These are phyloP conservation scores for Thelonectria discophora DNA, from an alignment of 2,329 filamentous ascomycete species.

Conservation along the genomic window DNA sequence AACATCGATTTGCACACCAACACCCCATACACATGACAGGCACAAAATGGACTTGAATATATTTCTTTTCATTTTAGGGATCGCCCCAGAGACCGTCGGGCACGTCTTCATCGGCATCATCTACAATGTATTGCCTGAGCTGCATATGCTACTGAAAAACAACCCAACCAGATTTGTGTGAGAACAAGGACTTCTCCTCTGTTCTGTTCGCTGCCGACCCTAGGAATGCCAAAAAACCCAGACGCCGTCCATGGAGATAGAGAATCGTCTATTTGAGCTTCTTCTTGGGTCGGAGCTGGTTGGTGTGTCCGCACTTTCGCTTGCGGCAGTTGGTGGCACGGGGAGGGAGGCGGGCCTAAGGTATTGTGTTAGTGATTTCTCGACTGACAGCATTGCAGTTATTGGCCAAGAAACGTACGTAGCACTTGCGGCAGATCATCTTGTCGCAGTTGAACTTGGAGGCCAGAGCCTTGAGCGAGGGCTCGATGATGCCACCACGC, in stretches of 20 bases:
- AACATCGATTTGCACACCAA: neutral
- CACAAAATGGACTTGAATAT: conserved; percentile 28
- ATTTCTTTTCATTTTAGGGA: conserved; percentile 22
- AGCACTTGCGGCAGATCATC: conserved; percentile 99
- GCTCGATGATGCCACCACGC: conserved; percentile 99
- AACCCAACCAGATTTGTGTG: conserved; percentile 46
- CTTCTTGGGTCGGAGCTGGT: conserved; percentile 99
- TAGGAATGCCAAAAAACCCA: conserved; percentile 54
- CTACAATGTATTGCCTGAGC: conserved; percentile 51
- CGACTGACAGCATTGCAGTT: conserved; percentile 3
- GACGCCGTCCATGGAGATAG: conserved; percentile 54
- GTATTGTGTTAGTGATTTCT: conserved; percentile 17
- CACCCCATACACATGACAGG: neutral
- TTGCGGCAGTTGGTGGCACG: conserved; percentile 99
- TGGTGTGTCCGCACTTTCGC: conserved; percentile 99
- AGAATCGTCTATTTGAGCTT: conserved; percentile 82
- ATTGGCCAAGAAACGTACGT: conserved; percentile 69
- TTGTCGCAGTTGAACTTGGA: conserved; percentile 99
- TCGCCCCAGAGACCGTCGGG: conserved; percentile 28
- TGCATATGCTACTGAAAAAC: conserved; percentile 53
- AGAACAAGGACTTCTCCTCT: conserved; percentile 49
- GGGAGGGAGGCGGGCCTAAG: conserved; percentile 84
- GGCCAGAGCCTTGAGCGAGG: conserved; percentile 96
- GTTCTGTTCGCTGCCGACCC: conserved; percentile 47
- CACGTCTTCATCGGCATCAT: conserved; percentile 46